Percentiles rank a stretch among this genome's conserved stretches.
phyloP scores from a whole-genome alignment of 1,284 basidiomycete genomes.

The Leccinum subspadiceum region DNA sequence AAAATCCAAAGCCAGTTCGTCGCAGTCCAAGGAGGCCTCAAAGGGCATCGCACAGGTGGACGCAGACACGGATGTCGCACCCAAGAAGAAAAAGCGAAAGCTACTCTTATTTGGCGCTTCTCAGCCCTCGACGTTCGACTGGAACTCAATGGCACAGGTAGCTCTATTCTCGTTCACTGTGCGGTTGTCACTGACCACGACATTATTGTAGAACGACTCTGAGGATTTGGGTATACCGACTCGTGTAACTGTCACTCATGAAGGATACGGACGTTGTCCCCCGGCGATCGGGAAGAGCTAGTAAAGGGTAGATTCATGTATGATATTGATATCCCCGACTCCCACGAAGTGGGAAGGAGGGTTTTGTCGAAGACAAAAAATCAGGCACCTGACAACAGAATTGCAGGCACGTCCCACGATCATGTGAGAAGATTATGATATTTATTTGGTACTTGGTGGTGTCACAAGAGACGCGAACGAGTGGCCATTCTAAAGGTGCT shows the following conservation, averaged over 20 bases:
- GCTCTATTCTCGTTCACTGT: slow-evolving; percentile 1
- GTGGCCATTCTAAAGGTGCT: slow-evolving; percentile 68
- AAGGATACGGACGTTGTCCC: slow-evolving; percentile 52
- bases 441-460: too few species aligned
- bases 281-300: slow-evolving; percentile 37
- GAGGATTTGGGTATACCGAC: slow-evolving; percentile 58
- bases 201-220: slow-evolving; percentile 13
- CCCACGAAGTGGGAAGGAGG: too few species aligned
- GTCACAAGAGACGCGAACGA: slow-evolving; percentile 30
- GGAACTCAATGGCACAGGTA: slow-evolving; percentile 40
- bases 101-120: slow-evolving; percentile 52
- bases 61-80: slow-evolving; percentile 27
- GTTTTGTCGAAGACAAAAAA: too few species aligned
- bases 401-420: too few species aligned
- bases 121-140: slow-evolving; percentile 42
- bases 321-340: background rate
- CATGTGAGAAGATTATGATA: too few species aligned
- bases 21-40: slow-evolving; percentile 8
- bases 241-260: slow-evolving; percentile 52
- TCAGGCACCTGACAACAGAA: too few species aligned
- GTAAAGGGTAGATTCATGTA: slow-evolving; percentile 15
- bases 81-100: slow-evolving; percentile 59
- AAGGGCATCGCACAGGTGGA: slow-evolving; percentile 17
- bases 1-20: slow-evolving; percentile 21
- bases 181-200: background rate